These are phyloP conservation scores for Aspergillus quadricinctus DNA, from an alignment of 2,329 filamentous ascomycete genomes.

Conservation along the genomic window DNA sequence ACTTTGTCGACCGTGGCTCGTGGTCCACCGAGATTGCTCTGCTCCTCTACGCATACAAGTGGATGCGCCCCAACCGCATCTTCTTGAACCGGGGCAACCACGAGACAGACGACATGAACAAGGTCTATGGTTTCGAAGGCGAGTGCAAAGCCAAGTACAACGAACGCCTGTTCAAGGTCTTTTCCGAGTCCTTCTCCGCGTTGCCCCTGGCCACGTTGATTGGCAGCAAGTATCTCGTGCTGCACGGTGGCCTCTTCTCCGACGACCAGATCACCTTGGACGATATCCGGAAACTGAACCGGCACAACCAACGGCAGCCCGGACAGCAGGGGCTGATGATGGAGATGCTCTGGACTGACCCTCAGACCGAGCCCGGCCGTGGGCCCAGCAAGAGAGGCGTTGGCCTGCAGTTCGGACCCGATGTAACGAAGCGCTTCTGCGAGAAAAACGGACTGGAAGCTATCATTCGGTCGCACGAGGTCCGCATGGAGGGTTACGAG, in stretches of 20 bases:
- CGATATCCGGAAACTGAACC: conserved; percentile 87
- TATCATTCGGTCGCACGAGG: conserved; percentile 94
- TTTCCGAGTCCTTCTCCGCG: conserved; percentile 96
- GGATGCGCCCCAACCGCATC: conserved; percentile 80
- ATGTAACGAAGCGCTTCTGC: conserved; percentile 94
- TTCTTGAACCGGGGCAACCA: conserved; percentile 98
- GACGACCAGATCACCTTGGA: conserved; percentile 86
- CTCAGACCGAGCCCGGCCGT: conserved; percentile 77
- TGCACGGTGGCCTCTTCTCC: conserved; percentile 94
- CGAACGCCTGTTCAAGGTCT: conserved; percentile 91
- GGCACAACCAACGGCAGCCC: conserved; percentile 86
- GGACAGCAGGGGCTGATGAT: conserved; percentile 97
- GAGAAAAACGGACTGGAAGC: conserved; percentile 92
- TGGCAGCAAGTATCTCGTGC: conserved; percentile 82
- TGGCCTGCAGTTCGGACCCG: conserved; percentile 92
- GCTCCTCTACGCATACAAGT: conserved; percentile 93
- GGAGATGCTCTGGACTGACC: conserved; percentile 99
- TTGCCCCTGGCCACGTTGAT: conserved; percentile 88
- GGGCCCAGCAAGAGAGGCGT: conserved; percentile 96
- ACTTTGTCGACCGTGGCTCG: conserved; percentile 95
- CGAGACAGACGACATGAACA: conserved; percentile 99
- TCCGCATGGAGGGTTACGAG: conserved; percentile 98
- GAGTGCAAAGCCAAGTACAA: conserved; percentile 99
- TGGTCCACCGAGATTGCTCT: conserved; percentile 98
- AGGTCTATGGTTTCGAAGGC: conserved; percentile 95